These are phyloP conservation scores for Dendrobium catenatum DNA, from an alignment of 106 monocot species.

Conservation along the genomic window DNA sequence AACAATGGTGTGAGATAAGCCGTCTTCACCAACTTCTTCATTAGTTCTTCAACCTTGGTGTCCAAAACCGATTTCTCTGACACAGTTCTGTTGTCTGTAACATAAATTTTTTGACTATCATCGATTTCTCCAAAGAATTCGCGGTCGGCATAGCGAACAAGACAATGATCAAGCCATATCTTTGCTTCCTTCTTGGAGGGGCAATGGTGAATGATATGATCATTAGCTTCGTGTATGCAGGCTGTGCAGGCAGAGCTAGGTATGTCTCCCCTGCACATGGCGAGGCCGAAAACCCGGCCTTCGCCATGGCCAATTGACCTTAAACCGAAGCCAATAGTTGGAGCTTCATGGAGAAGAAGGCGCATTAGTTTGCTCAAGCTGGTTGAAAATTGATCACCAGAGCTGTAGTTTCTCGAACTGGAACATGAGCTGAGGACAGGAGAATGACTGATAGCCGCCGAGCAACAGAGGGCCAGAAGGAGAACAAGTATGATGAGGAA, in stretches of 20 bases:
- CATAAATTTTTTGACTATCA: background rate
- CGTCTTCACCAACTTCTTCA: constrained; percentile 13
- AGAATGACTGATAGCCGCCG: background rate
- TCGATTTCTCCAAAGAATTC: constrained; percentile 40
- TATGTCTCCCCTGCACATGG: constrained; percentile 40
- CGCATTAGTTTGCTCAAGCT: constrained; percentile 28
- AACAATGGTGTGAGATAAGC: constrained; percentile 12
- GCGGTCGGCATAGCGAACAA: constrained; percentile 7
- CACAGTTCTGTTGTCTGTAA: background rate
- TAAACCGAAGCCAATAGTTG: constrained; percentile 24
- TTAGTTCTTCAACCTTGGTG: constrained; percentile 16
- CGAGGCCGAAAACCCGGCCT: constrained; percentile 24
- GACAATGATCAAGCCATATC: constrained; percentile 34
- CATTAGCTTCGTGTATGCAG: constrained; percentile 22
- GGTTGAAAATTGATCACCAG: constrained; percentile 8
- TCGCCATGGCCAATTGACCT: constrained; percentile 17
- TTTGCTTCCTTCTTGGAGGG: constrained; percentile 16
- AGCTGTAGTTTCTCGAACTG: background rate
- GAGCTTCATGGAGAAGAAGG: constrained; percentile 16
- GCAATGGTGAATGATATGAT: constrained; percentile 12
- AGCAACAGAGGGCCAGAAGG: background rate
- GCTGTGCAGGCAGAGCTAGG: constrained; percentile 15
- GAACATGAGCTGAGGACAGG: constrained; percentile 10
- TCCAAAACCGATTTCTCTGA: background rate
- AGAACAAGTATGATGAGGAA: background rate